Conservation (phyloP, 768 basidiomycete species). For the Leccinum subgranulosum region DNA sequence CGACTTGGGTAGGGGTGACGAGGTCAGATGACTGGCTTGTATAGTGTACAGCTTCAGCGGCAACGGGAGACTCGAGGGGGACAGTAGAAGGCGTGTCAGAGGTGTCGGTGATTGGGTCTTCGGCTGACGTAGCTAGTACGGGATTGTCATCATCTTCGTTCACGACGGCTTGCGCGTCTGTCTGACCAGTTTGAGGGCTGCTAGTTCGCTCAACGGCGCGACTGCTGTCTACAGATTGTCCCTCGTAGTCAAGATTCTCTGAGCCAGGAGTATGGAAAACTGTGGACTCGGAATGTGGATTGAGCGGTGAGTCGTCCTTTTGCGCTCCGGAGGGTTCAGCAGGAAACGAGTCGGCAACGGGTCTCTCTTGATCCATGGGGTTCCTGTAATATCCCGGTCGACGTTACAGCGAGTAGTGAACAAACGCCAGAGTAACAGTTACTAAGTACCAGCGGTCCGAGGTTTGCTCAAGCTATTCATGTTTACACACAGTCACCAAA, state of each 20-base stretch:
- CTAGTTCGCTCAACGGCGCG: not conserved
- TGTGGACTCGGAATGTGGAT: slow-evolving; percentile 6
- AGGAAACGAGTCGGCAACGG: slow-evolving; percentile 2
- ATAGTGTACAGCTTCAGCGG: slow-evolving; percentile 5
- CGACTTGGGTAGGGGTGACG: slow-evolving; percentile 2
- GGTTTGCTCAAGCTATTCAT: not conserved
- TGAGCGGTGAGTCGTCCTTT: slow-evolving; percentile 1
- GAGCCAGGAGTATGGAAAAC: slow-evolving; percentile 1
- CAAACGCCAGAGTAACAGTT: not conserved
- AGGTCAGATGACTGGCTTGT: slow-evolving; percentile 5
- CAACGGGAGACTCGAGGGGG: not conserved
- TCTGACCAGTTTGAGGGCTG: not conserved
- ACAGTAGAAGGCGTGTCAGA: slow-evolving; percentile 9
- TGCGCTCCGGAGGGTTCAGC: slow-evolving; percentile 2
- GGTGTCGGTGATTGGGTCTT: not conserved
- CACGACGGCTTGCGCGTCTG: slow-evolving; percentile 2
- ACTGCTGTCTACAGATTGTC: not conserved
- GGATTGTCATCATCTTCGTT: not conserved
- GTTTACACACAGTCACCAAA: not conserved
- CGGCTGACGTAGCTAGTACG: not conserved
- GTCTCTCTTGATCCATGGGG: slow-evolving; percentile 19
- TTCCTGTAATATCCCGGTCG: not conserved
- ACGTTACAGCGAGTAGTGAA: not conserved
- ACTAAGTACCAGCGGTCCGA: not conserved
- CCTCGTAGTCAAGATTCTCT: not conserved